Evolutionary conservation across 2,329 filamentous ascomycete genomes (phyloP), one percentile per base, ranked within the genome.

Genomic region (Aspergillus sp.): DNA sequence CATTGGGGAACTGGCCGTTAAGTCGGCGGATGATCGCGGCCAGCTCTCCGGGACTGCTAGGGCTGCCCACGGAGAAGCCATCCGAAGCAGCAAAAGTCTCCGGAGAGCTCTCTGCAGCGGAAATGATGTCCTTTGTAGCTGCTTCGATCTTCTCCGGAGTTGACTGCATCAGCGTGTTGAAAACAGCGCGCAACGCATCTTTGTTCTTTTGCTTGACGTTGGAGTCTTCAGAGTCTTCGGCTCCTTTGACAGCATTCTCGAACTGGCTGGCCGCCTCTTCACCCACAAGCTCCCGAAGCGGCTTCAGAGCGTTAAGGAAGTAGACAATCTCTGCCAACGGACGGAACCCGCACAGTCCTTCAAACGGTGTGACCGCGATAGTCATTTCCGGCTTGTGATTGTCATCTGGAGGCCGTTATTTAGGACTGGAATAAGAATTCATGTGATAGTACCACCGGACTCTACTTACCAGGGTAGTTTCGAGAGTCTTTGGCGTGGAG

Each of bases 301-400:
- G 72, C 30, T 81, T 75, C 3, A 89, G 77, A 5, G 74, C 79
- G 43, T 82, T 73, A 27, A 95, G 76, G 68, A 97, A 97, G 66
- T 95, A 88, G 0, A 83, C 77, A 53, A 97, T 93, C 71, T 98
- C 90, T 4, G 73, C 76, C 19, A 96, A 75, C 0, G 93, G 93
- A 7, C 93, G 82, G 76, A 98, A 98, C 30, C 93, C 93, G 62
- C 93, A 98, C 30, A 98, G 80, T 0, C 93, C 93, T 66, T 97
- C 91, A 57, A 98, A 98, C 0, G 89, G 85, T 1, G 93, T 97
- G 61, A 98, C 85, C 53, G 93, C 93, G 68, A 98, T 95, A 53
- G 93, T 90, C 93, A 98, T 98, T 73, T 98, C 93, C 30, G 93
- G 93, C 74, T 98, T 98, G 78, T 98, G 93, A 74, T 98, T 98